Evolutionary conservation across 345 rosid species (phyloP), one percentile per base, ranked within the genome.

Genomic region (Citrus sp.): DNA sequence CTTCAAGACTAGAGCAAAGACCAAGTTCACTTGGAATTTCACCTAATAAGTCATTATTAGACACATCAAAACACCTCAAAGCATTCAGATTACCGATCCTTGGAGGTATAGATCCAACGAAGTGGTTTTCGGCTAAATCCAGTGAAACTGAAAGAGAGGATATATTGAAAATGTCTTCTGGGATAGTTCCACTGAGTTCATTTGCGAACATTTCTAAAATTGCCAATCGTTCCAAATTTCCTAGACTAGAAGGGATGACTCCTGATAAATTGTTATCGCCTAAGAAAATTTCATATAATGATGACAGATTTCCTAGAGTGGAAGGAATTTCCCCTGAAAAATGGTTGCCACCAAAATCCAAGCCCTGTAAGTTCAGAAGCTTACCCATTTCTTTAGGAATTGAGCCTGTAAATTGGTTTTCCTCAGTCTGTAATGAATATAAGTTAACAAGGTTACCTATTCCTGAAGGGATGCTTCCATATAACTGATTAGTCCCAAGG

Each of bases 141-240:
- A 87, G 42, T 25, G 27, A 71, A 3, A 69, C 5, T 9, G 81
- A 74, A n/a, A 79, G 18, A 8, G 75, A 73, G 2, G 83, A 67
- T 74, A 86, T 25, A 27, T 42, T 25, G 30, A 74, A 61, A 42
- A 62, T 21, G 21, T 25, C 74, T n/a, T 49, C 25, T 12, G 86
- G 84, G 24, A 84, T 71, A 27, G 30, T 21, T 9, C 87, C 87
- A 4, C 22, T 67, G 22, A 85, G 72, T 9, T 74, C 16, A 74
- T 85, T 87, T 18, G 58, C 27, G 13, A 30, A 73, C 51, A 87
- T 76, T 32, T 79, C 30, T 0, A 83, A 14, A 2, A 7, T 1
- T 49, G 14, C 2, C 55, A 85, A 38, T 1, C 7, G 34, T 64
- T 54, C 51, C 49, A 77, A 69, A 24, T 69, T 55, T 13, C 86